phyloP scores from a whole-genome alignment of 192 early-diverging fungal genomes.

The Lobosporangium transversale region DNA sequence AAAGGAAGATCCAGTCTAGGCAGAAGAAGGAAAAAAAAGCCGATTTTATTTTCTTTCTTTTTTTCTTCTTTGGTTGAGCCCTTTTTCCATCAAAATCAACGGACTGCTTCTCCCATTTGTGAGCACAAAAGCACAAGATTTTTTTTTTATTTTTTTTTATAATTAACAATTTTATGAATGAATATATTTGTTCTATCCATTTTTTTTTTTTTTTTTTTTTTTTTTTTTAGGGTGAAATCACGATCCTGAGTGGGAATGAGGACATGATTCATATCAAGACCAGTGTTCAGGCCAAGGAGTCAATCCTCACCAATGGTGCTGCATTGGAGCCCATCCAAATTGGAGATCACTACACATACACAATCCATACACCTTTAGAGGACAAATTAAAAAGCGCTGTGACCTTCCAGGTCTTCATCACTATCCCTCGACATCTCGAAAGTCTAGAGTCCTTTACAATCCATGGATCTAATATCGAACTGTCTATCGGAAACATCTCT shows the following conservation, averaged over 20 bases:
- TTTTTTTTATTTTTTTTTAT: constrained; percentile 1
- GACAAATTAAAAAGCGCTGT: constrained; percentile 15
- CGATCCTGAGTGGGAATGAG: constrained; percentile 46
- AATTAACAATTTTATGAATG: not conserved
- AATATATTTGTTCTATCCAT: not conserved
- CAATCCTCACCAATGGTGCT: constrained; percentile 47
- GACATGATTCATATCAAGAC: constrained; percentile 50
- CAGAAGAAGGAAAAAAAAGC: too few relatives aligned
- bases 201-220: not conserved
- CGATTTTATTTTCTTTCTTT: too few relatives aligned
- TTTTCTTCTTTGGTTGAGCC: too few relatives aligned
- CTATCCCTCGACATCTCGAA: constrained; percentile 33
- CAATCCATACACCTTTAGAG: constrained; percentile 43
- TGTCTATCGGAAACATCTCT: constrained; percentile 46
- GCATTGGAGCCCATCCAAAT: constrained; percentile 44
- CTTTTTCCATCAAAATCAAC: not conserved
- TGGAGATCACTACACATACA: constrained; percentile 44
- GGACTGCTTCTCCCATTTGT: not conserved
- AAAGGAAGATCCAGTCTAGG: too few relatives aligned
- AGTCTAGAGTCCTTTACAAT: constrained; percentile 37
- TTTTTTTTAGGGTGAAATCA: constrained; percentile 44
- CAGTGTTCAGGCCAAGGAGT: constrained; percentile 48
- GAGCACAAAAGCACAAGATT: not conserved
- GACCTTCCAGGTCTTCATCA: constrained; percentile 45
- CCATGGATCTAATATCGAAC: constrained; percentile 18